Conservation (phyloP, 2,329 filamentous ascomycete species). For the Lojkania enalia region DNA sequence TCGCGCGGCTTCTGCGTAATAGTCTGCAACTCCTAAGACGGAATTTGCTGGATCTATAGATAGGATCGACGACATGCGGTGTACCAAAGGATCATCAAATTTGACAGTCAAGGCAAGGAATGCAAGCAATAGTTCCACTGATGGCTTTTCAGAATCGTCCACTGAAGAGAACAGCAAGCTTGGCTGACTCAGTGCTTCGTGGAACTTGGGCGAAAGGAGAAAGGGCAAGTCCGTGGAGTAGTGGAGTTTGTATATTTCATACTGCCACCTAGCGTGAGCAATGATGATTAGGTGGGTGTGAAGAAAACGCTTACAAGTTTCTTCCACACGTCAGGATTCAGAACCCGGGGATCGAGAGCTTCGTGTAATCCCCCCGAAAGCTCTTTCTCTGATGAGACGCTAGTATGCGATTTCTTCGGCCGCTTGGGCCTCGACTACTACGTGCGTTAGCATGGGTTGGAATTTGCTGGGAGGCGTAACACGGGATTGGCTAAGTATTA, state of each 20-base stretch:
- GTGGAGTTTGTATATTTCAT: constrained; percentile 70
- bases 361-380: constrained; percentile 55
- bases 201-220: constrained; percentile 66
- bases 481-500: background rate
- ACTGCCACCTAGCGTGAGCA: constrained; percentile 38
- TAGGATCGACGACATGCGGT: constrained; percentile 54
- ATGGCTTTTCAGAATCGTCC: constrained; percentile 39
- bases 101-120: constrained; percentile 70
- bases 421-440: constrained; percentile 16
- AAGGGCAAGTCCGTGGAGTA: constrained; percentile 75
- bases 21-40: constrained; percentile 67
- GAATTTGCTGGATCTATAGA: too few relatives aligned
- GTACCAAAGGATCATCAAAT: constrained; percentile 61
- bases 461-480: background rate
- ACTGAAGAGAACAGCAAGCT: constrained; percentile 37
- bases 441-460: constrained; percentile 8
- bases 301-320: constrained; percentile 59
- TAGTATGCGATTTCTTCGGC: constrained; percentile 42
- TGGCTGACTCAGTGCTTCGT: constrained; percentile 46
- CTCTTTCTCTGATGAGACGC: constrained; percentile 51
- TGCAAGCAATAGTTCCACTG: constrained; percentile 60
- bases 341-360: constrained; percentile 62
- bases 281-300: constrained; percentile 10
- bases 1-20: constrained; percentile 64
- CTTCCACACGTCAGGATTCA: constrained; percentile 68